Evolutionary conservation across 2,329 filamentous ascomycete species (phyloP).

Genomic region (Fusarium illudens): DNA sequence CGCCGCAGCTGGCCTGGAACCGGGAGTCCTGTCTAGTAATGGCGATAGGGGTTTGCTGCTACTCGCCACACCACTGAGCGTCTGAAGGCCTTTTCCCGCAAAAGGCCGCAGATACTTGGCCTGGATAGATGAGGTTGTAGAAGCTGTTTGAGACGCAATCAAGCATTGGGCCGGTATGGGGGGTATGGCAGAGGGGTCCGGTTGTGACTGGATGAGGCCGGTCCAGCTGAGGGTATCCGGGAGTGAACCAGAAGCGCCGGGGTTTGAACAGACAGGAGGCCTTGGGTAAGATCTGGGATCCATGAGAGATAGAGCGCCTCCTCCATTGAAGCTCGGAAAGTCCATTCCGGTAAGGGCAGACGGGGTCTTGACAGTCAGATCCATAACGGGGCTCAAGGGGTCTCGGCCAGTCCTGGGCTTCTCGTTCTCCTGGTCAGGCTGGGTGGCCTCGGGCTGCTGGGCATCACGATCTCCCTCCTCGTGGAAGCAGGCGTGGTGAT

Average conservation of each 20-base stretch:
- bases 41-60: conserved; percentile 44
- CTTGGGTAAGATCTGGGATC: conserved; percentile 29
- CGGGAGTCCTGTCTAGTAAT: conserved; percentile 44
- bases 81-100: conserved; percentile 63
- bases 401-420: conserved; percentile 57
- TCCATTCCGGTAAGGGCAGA: conserved; percentile 51
- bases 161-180: conserved; percentile 61
- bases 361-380: conserved; percentile 55
- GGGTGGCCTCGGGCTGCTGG: conserved; percentile 38
- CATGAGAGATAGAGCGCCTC: conserved; percentile 47
- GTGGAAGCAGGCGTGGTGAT: conserved; percentile 69
- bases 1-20: conserved; percentile 3
- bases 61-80: conserved; percentile 52
- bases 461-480: conserved; percentile 53
- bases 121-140: conserved; percentile 60
- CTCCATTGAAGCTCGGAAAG: conserved; percentile 49
- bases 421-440: conserved; percentile 62
- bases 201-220: conserved; percentile 52
- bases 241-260: conserved; percentile 48
- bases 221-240: conserved; percentile 66
- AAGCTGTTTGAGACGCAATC: conserved; percentile 61
- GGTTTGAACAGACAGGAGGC: conserved; percentile 28
- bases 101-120: conserved; percentile 64
- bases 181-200: conserved; percentile 49
- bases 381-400: conserved; percentile 63